Base-by-base conservation (phyloP, 345 rosid species). In the Salix brachista region DNA sequence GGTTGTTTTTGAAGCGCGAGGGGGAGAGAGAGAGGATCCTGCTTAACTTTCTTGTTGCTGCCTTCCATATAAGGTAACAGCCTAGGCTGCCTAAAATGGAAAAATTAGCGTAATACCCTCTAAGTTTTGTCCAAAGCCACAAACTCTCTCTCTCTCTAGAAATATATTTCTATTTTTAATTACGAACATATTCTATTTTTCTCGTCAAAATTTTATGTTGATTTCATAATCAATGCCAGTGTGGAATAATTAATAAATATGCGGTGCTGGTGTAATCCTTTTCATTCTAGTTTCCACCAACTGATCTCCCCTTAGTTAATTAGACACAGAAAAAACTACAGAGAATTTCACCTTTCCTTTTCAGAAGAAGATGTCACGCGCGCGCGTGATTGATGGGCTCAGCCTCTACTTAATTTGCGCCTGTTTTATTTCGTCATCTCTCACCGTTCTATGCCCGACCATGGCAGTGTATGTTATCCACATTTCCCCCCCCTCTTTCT, bases 1-100 rank as follows among this genome's bases (percentile, higher is more conserved):
- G 83, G 86, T 72, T 85, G 81, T 74, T 87, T 76, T 77, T 30
- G 81, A 71, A 84, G 62, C 80, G 19, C 14, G 52, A 41, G 12
- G 50, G 4, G 17, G 48, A 13, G 16, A 46, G 18, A 14, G 18
- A 46, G 18, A 14, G 52, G 5, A 46, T 46, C 52, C 14, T 14
- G 52, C 81, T 46, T 6, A 28, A 34, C 80, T 83, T 83, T 82
- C 68, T 76, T 58, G 68, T 77, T 78, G 79, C 84, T 83, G 83
- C 83, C 56, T 87, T 85, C 89, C 87, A 44, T 64, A 65, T 69
- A 18, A 71, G 90, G 88, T 80, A 87, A 83, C 12, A 65, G 42
- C 70, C 69, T 80, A 69, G 67, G 56, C 78, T 82, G 3, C 88
- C 88, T 73, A 62, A 88, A 84, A 80, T 14, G 85, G 88, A 84